Percentiles rank a stretch among this genome's conserved stretches.
Evolutionary conservation across 2,329 filamentous ascomycete genomes (phyloP).

Genomic region (Parastagonospora avenae): DNA sequence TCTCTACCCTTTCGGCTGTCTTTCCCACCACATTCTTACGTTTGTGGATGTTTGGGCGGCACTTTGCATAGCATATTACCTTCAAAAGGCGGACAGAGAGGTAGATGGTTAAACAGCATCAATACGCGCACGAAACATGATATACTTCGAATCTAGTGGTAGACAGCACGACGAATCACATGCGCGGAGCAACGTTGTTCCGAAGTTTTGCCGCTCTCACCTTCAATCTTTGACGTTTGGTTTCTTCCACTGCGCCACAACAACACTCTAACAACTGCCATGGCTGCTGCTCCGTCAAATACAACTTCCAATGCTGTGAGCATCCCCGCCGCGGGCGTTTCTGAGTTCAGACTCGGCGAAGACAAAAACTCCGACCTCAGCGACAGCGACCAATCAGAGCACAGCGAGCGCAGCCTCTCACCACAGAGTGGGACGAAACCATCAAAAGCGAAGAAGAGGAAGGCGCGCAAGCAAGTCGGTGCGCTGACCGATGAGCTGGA

Average conservation of each 20-base stretch:
- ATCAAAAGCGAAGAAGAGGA: constrained; percentile 9
- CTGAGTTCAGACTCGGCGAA: constrained; percentile 19
- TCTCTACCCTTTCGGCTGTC: neutral
- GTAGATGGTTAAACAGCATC: constrained; percentile 30
- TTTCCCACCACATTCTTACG: constrained; percentile 20
- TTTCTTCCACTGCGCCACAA: neutral
- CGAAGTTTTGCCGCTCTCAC: constrained; percentile 13
- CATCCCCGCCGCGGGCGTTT: neutral
- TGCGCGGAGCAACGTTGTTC: constrained; percentile 23
- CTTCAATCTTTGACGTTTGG: neutral
- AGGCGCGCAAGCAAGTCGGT: constrained; percentile 26
- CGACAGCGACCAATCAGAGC: constrained; percentile 31
- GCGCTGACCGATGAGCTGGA: constrained; percentile 26
- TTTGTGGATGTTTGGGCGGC: constrained; percentile 19
- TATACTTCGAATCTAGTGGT: constrained; percentile 17
- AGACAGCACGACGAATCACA: constrained; percentile 27
- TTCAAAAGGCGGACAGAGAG: constrained; percentile 22
- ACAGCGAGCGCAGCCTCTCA: constrained; percentile 24
- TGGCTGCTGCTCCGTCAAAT: constrained; percentile 11
- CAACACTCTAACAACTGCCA: constrained; percentile 1
- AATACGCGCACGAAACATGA: constrained; percentile 15
- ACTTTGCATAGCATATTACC: constrained; percentile 28
- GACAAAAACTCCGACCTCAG: constrained; percentile 21
- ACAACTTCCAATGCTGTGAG: neutral
- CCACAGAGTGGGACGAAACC: constrained; percentile 14